These are phyloP conservation scores for Aspergillus piperis DNA, from an alignment of 2,329 filamentous ascomycete genomes.

Conservation along the genomic window DNA sequence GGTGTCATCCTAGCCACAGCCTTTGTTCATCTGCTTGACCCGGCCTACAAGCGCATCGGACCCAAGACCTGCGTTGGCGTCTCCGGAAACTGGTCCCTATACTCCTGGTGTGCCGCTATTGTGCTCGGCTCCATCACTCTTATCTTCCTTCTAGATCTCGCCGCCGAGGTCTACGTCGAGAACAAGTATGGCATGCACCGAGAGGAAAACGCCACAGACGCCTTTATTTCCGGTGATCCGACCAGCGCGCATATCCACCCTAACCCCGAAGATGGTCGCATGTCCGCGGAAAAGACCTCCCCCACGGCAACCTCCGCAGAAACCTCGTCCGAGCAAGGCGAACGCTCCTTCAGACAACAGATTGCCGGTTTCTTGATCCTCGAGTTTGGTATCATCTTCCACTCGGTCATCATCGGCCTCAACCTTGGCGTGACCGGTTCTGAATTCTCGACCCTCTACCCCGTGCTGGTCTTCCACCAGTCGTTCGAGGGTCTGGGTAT, in stretches of 20 bases:
- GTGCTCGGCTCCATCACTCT: conserved; percentile 10
- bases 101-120: conserved; percentile 18
- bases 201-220: conserved; percentile 18
- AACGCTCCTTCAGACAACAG: conserved; percentile 38
- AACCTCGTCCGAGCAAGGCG: conserved; percentile 12
- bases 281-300: background rate
- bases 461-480: conserved; percentile 64
- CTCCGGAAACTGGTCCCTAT: conserved; percentile 14
- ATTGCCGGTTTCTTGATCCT: conserved; percentile 48
- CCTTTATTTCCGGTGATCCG: background rate
- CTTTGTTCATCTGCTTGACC: conserved; percentile 19
- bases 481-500: conserved; percentile 65
- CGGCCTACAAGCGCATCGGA: conserved; percentile 17
- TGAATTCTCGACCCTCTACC: conserved; percentile 60
- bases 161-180: conserved; percentile 54
- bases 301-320: conserved; percentile 3
- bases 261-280: background rate
- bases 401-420: conserved; percentile 64
- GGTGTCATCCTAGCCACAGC: conserved; percentile 19
- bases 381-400: conserved; percentile 66
- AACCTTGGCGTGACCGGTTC: conserved; percentile 60
- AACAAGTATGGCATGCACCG: conserved; percentile 47
- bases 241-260: background rate
- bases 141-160: conserved; percentile 42
- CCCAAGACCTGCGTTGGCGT: conserved; percentile 17